These are phyloP conservation scores for Starmerella potacharoeniae DNA, from an alignment of 805 yeast genomes.

Conservation along the genomic window DNA sequence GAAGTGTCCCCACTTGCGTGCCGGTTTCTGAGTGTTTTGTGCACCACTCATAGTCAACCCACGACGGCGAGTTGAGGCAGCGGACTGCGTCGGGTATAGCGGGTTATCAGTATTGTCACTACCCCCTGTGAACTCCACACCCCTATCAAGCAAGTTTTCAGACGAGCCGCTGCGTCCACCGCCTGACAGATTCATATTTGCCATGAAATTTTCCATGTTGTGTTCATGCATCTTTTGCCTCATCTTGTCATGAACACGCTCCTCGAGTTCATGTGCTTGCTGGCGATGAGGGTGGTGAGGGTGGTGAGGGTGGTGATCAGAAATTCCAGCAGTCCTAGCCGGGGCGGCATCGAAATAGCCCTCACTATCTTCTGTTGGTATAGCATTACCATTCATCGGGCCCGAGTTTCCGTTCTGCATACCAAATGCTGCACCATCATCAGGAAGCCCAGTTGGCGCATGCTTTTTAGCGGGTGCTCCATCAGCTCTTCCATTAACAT, in stretches of 20 bases:
- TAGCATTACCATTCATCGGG: not conserved
- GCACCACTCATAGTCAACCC: not conserved
- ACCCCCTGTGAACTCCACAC: not conserved
- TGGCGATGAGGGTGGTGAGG: not conserved
- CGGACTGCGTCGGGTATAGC: conserved; percentile 5
- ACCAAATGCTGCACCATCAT: not conserved
- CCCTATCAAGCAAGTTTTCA: not conserved
- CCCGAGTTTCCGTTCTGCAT: not conserved
- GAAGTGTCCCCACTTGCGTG: conserved; percentile 23
- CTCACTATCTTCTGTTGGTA: not conserved
- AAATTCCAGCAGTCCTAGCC: not conserved
- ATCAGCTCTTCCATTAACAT: not conserved
- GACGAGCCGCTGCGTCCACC: not conserved
- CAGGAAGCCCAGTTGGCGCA: not conserved
- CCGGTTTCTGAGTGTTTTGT: conserved; percentile 15
- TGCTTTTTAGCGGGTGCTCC: not conserved
- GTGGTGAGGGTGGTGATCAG: not conserved
- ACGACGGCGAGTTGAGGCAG: conserved; percentile 6
- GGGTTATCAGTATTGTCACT: not conserved
- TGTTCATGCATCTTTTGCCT: not conserved
- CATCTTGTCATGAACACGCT: not conserved
- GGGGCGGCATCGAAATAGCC: not conserved
- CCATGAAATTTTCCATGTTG: not conserved
- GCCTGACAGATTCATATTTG: not conserved
- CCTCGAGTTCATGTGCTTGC: not conserved